These are phyloP conservation scores for Russula emetica DNA, from an alignment of 768 basidiomycete genomes.

Conservation along the genomic window DNA sequence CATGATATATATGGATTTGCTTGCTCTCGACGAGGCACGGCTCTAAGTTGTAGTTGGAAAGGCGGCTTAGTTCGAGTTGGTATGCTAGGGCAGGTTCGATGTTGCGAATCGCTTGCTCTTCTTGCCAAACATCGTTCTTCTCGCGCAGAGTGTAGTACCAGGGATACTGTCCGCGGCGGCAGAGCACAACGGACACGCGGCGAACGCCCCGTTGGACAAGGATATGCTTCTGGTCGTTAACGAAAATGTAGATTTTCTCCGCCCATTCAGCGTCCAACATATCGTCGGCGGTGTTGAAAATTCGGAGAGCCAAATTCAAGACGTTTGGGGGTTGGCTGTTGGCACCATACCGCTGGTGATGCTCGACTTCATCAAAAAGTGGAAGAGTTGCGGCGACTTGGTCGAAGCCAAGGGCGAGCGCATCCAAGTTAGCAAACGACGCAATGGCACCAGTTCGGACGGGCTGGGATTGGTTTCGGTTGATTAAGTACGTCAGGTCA, in stretches of 20 bases:
- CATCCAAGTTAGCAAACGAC: conserved; percentile 73
- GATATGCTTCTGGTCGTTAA: conserved; percentile 61
- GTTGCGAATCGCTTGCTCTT: conserved; percentile 96
- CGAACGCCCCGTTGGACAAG: conserved; percentile 78
- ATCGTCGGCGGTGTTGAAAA: conserved; percentile 78
- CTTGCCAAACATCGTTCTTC: conserved; percentile 69
- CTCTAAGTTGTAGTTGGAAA: conserved; percentile 94
- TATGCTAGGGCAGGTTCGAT: conserved; percentile 97
- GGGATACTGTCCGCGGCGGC: conserved; percentile 87
- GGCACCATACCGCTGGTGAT: conserved; percentile 67
- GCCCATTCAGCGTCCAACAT: conserved; percentile 74
- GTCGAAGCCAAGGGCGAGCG: conserved; percentile 68
- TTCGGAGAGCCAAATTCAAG: conserved; percentile 87
- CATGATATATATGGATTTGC: conserved; percentile 98
- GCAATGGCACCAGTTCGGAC: conserved; percentile 87
- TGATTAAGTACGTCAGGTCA: conserved; percentile 91
- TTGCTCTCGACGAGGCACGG: conserved; percentile 97
- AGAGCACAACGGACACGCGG: conserved; percentile 87
- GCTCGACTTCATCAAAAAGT: conserved; percentile 65
- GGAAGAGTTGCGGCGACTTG: conserved; percentile 73
- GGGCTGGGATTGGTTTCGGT: conserved; percentile 81
- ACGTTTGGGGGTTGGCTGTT: conserved; percentile 83
- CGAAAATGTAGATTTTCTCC: conserved; percentile 60
- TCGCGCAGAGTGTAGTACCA: conserved; percentile 90
- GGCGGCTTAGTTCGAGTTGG: conserved; percentile 93